These are phyloP conservation scores for Linnemannia hyalina DNA, from an alignment of 192 early-diverging fungal species.

Conservation along the genomic window DNA sequence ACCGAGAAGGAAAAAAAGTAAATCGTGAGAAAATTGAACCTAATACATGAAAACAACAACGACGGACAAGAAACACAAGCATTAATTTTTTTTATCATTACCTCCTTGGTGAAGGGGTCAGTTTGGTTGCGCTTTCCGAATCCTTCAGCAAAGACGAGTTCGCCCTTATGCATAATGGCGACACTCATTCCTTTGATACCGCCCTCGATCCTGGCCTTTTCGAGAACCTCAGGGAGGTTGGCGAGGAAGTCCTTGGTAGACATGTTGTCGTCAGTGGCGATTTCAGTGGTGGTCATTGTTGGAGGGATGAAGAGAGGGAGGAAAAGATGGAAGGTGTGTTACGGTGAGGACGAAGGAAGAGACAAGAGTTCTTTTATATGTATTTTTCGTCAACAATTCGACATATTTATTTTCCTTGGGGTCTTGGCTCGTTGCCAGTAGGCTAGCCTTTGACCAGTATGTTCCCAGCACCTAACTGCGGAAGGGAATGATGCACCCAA, in stretches of 20 bases:
- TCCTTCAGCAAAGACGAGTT: constrained; percentile 20
- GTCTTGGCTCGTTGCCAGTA: too few relatives aligned
- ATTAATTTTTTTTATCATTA: neutral
- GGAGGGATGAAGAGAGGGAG: neutral
- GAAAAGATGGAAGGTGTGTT: neutral
- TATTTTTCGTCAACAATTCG: neutral
- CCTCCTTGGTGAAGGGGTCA: constrained; percentile 33
- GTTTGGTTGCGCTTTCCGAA: constrained; percentile 21
- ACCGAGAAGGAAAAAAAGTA: too few relatives aligned
- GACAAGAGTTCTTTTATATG: neutral
- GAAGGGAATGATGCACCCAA: too few relatives aligned
- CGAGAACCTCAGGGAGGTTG: neutral
- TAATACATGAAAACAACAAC: neutral
- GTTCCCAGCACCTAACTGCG: too few relatives aligned
- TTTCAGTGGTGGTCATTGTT: neutral
- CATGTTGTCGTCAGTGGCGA: neutral
- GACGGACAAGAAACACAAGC: too few relatives aligned
- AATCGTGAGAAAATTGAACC: neutral
- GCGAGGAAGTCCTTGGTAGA: neutral
- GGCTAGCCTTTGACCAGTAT: too few relatives aligned
- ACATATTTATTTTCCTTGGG: too few relatives aligned
- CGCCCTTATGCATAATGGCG: constrained; percentile 6
- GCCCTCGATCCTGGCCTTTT: neutral
- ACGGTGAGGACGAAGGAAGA: neutral
- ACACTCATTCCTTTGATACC: constrained; percentile 21